A percentile compares a stretch with the other conserved stretches of the same genome.
phyloP scores from a whole-genome alignment of 2,329 filamentous ascomycete species.

The Sporothrix pallida region DNA sequence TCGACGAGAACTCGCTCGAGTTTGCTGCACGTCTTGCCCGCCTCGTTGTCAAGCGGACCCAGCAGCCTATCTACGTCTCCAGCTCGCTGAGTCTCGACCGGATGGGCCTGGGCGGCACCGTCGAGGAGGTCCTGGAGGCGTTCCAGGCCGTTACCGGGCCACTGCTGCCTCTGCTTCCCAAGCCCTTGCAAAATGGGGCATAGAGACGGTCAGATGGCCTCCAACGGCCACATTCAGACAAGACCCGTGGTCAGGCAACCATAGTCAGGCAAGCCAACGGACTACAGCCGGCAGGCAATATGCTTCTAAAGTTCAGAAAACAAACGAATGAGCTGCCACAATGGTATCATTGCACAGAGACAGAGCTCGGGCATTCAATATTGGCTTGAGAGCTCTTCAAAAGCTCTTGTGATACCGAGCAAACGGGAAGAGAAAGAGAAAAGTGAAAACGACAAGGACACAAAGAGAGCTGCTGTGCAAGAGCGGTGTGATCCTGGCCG shows the following conservation, averaged over 20 bases:
- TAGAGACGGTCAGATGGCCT: background rate
- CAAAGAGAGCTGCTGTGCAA: background rate
- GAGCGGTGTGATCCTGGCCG: constrained; percentile 5
- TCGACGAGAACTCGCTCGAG: constrained; percentile 76
- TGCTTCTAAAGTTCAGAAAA: no score
- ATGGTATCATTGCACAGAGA: background rate
- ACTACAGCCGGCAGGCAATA: background rate
- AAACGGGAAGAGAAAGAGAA: background rate
- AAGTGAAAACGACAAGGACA: background rate
- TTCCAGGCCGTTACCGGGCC: constrained; percentile 76
- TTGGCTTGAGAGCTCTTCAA: background rate
- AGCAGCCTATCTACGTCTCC: constrained; percentile 84
- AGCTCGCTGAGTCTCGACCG: constrained; percentile 81
- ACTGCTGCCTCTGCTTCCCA: constrained; percentile 62
- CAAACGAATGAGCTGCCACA: background rate
- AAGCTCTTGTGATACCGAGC: background rate
- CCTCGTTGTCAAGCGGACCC: constrained; percentile 74
- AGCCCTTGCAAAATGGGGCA: constrained; percentile 33
- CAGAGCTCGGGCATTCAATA: no score
- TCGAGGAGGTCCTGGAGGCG: constrained; percentile 94
- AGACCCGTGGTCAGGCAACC: background rate
- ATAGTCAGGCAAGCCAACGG: background rate
- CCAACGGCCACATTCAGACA: background rate
- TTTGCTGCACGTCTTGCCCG: constrained; percentile 86
- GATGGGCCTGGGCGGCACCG: constrained; percentile 75